Percentiles rank a stretch among this genome's conserved stretches.
Conservation (phyloP, 2,329 filamentous ascomycete species). For the Gaeumannomyces tritici region DNA sequence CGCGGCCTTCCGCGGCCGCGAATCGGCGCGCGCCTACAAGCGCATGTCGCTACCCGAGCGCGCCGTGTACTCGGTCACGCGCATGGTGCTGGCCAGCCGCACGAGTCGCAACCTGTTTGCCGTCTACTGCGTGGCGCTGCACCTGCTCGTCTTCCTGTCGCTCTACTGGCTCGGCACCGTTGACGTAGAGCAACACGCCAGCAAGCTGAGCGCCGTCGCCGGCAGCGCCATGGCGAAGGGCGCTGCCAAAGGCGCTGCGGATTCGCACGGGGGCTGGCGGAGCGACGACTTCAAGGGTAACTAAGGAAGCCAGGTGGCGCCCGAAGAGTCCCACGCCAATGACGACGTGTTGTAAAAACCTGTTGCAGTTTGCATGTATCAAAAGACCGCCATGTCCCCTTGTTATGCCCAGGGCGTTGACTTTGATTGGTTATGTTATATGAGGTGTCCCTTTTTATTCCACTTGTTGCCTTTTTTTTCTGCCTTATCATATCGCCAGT, state of each 20-base stretch:
- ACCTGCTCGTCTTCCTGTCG: conserved; percentile 78
- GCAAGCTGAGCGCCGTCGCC: conserved; percentile 40
- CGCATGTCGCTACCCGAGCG: conserved; percentile 89
- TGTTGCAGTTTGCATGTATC: background rate
- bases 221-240: conserved; percentile 31
- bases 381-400: background rate
- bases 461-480: background rate
- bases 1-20: conserved; percentile 87
- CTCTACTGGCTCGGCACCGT: conserved; percentile 73
- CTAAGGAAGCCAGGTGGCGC: conserved; percentile 10
- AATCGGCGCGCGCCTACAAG: conserved; percentile 82
- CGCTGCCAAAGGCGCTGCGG: conserved; percentile 19
- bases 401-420: background rate
- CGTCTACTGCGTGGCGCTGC: conserved; percentile 78
- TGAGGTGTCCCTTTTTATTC: background rate
- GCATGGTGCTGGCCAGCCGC: conserved; percentile 82
- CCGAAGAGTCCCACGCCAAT: background rate
- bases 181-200: conserved; percentile 54
- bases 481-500: background rate
- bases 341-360: background rate
- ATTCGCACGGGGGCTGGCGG: conserved; percentile 48
- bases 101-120: conserved; percentile 92
- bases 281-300: conserved; percentile 47
- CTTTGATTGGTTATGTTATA: background rate
- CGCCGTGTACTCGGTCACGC: conserved; percentile 80